Conservation (phyloP, 192 early-diverging fungal species). For the Rhizophagus clarus region DNA sequence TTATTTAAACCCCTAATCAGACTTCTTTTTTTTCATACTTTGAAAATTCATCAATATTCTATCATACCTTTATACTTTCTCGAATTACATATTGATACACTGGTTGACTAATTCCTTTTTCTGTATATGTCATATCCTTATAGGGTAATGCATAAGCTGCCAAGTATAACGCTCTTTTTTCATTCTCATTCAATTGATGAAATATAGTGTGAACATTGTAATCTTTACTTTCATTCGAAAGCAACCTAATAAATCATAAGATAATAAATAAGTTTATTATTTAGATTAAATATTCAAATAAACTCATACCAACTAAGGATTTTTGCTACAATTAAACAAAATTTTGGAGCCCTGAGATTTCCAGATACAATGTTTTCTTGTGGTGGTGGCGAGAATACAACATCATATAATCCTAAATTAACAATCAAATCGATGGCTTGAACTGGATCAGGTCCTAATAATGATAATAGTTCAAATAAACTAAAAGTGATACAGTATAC, state of each 20-base stretch:
- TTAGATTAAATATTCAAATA: neutral
- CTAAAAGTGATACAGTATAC: neutral
- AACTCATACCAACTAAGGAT: slow-evolving; percentile 50
- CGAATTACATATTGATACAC: slow-evolving; percentile 56
- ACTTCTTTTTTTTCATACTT: neutral
- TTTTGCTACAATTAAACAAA: slow-evolving; percentile 43
- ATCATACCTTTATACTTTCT: slow-evolving; percentile 62
- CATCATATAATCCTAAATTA: slow-evolving; percentile 45
- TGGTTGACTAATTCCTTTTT: slow-evolving; percentile 49
- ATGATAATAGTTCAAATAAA: neutral
- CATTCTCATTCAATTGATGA: neutral
- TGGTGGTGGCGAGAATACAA: slow-evolving; percentile 49
- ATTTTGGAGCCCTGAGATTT: slow-evolving; percentile 25
- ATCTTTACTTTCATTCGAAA: slow-evolving; percentile 28
- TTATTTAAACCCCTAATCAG: neutral
- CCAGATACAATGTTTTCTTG: slow-evolving; percentile 35
- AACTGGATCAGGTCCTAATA: slow-evolving; percentile 37
- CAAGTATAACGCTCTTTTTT: slow-evolving; percentile 52
- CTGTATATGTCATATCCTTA: slow-evolving; percentile 40
- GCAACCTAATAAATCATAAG: slow-evolving; percentile 32
- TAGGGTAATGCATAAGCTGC: slow-evolving; percentile 62
- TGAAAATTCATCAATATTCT: neutral
- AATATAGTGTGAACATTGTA: slow-evolving; percentile 15
- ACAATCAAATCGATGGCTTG: slow-evolving; percentile 43
- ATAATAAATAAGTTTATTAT: slow-evolving; percentile 30